Percentiles rank a stretch among this genome's conserved stretches.
These are phyloP conservation scores for Penicillium canariense DNA, from an alignment of 495 filamentous ascomycete species.

Conservation along the genomic window DNA sequence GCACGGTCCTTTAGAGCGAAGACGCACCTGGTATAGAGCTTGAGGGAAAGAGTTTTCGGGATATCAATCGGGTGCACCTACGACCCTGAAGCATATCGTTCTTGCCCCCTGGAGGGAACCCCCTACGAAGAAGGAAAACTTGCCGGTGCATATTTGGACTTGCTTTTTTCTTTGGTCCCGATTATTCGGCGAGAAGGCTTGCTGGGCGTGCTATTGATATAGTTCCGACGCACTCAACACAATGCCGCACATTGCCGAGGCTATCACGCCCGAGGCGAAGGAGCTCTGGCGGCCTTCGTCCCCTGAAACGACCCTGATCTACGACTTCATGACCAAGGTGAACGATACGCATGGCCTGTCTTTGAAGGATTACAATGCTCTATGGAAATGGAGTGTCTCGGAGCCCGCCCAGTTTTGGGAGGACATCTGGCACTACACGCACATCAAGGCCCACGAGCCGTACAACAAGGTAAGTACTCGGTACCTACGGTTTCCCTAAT, in stretches of 20 bases:
- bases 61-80: constrained; percentile 2
- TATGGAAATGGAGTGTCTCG: constrained; percentile 82
- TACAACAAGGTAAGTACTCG: constrained; percentile 56
- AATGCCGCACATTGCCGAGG: constrained; percentile 31
- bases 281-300: constrained; percentile 73
- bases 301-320: constrained; percentile 65
- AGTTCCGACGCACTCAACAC: neutral
- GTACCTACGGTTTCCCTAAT: neutral
- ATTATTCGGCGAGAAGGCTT: too few species aligned
- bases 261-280: constrained; percentile 21
- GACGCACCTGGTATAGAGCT: constrained; percentile 1
- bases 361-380: constrained; percentile 62
- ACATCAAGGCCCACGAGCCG: constrained; percentile 63
- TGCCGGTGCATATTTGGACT: too few species aligned
- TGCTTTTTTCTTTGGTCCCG: too few species aligned
- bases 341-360: constrained; percentile 62
- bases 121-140: neutral
- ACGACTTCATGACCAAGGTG: constrained; percentile 65
- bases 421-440: constrained; percentile 78
- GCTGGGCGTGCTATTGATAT: neutral
- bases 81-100: neutral
- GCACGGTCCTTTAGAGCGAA: neutral
- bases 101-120: neutral
- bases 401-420: constrained; percentile 78
- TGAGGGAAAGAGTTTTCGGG: constrained; percentile 1